Conservation (phyloP, 208 protist genomes). For the Leishmania aethiopica region DNA sequence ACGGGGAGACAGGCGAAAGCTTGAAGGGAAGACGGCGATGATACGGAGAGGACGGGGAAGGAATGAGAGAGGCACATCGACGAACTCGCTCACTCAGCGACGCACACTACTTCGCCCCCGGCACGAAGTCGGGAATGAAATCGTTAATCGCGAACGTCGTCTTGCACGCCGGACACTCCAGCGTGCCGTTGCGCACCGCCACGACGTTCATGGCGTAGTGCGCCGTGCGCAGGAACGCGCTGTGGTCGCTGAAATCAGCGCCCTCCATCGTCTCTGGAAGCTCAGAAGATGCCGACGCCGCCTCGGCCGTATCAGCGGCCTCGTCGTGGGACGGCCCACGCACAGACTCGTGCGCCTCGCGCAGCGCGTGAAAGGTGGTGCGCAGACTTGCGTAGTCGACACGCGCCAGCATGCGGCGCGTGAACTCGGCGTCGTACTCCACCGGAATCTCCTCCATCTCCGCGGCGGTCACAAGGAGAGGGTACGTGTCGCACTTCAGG, state of each 20-base stretch:
- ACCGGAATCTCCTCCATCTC: slow-evolving; percentile 59
- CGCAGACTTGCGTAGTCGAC: slow-evolving; percentile 78
- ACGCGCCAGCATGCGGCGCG: slow-evolving; percentile 82
- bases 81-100: neutral
- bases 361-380: slow-evolving; percentile 52
- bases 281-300: neutral
- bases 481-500: slow-evolving; percentile 78
- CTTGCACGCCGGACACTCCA: slow-evolving; percentile 70
- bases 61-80: neutral
- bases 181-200: slow-evolving; percentile 68
- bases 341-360: slow-evolving; percentile 31
- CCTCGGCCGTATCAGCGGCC: neutral
- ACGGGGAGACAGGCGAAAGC: neutral
- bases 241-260: slow-evolving; percentile 61
- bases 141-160: slow-evolving; percentile 70
- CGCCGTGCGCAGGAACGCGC: slow-evolving; percentile 47
- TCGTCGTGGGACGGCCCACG: slow-evolving; percentile 13
- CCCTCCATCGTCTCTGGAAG: slow-evolving; percentile 65
- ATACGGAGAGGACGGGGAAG: neutral
- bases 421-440: slow-evolving; percentile 80
- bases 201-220: slow-evolving; percentile 78
- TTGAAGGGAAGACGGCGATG: neutral
- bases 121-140: slow-evolving; percentile 91
- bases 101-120: slow-evolving; percentile 28
- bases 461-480: slow-evolving; percentile 51